These are phyloP conservation scores for Globisporangium cylindrosporum DNA, from an alignment of 352 stramenopile genomes.

Conservation along the genomic window DNA sequence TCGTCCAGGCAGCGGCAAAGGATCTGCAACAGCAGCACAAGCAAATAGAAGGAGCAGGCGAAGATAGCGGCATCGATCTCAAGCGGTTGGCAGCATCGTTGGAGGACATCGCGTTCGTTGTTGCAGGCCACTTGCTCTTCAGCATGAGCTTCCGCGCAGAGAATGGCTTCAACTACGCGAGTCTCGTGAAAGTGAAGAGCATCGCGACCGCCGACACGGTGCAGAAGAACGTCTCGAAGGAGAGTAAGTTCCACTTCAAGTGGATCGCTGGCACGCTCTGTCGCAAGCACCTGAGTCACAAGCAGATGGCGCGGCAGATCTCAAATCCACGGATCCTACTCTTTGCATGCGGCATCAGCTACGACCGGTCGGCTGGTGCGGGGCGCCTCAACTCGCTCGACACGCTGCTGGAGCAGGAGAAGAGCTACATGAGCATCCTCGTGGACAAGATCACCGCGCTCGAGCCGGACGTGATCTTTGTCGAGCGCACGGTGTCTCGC, in stretches of 20 bases:
- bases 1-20: slow-evolving; percentile 30
- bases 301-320: slow-evolving; percentile 93
- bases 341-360: slow-evolving; percentile 95
- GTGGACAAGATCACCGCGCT: slow-evolving; percentile 95
- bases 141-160: slow-evolving; percentile 76
- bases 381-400: slow-evolving; percentile 93
- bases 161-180: slow-evolving; percentile 78
- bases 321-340: slow-evolving; percentile 97
- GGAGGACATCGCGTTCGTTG: slow-evolving; percentile 77
- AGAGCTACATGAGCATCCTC: slow-evolving; percentile 96
- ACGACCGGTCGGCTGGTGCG: slow-evolving; percentile 85
- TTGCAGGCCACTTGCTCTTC: slow-evolving; percentile 70
- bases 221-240: slow-evolving; percentile 68
- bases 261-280: slow-evolving; percentile 96
- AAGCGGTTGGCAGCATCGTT: slow-evolving; percentile 44
- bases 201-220: slow-evolving; percentile 51
- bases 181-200: slow-evolving; percentile 83
- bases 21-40: slow-evolving; percentile 16
- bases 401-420: slow-evolving; percentile 95
- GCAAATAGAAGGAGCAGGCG: background rate
- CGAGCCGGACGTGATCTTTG: slow-evolving; percentile 94
- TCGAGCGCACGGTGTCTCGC: slow-evolving; percentile 86
- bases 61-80: slow-evolving; percentile 27
- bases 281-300: slow-evolving; percentile 96
- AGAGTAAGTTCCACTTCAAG: slow-evolving; percentile 86